These are phyloP conservation scores for Wickerhamomyces ciferrii DNA, from an alignment of 805 yeast genomes.

Conservation along the genomic window DNA sequence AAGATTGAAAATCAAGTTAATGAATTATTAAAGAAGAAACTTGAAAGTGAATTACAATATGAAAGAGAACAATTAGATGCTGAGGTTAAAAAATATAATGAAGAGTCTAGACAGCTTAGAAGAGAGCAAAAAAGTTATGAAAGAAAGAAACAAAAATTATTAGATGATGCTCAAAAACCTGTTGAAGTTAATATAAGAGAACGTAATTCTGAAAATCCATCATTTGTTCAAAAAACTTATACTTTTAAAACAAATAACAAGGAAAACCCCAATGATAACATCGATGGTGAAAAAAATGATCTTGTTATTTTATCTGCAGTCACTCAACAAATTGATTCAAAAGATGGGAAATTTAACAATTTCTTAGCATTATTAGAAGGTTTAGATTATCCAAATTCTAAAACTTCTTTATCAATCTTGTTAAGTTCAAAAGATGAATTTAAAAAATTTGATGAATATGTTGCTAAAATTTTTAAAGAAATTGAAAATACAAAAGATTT, in stretches of 20 bases:
- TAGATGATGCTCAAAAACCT: neutral
- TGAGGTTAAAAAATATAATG: constrained; percentile 1
- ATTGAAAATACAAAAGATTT: neutral
- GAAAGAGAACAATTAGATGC: constrained; percentile 1
- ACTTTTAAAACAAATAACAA: constrained; percentile 2
- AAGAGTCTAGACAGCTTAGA: neutral
- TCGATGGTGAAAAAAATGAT: constrained; percentile 10
- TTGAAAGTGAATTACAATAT: constrained; percentile 5
- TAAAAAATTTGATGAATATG: constrained; percentile 4
- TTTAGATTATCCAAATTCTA: constrained; percentile 4
- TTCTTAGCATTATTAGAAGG: constrained; percentile 8
- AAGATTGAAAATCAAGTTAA: constrained; percentile 13
- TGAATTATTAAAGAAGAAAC: constrained; percentile 12
- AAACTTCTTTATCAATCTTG: constrained; percentile 13
- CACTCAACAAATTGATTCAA: constrained; percentile 6
- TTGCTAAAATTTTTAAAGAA: constrained; percentile 2
- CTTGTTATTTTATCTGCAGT: constrained; percentile 10
- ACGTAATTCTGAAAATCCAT: neutral
- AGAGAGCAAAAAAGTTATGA: neutral
- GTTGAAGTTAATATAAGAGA: constrained; percentile 2
- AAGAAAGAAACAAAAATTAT: neutral
- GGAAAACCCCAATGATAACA: constrained; percentile 1
- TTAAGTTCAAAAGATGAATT: constrained; percentile 6
- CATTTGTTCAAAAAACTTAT: constrained; percentile 6
- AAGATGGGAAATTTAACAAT: constrained; percentile 6